Conservation (phyloP, 768 basidiomycete genomes). For the Boletus fagicola region DNA sequence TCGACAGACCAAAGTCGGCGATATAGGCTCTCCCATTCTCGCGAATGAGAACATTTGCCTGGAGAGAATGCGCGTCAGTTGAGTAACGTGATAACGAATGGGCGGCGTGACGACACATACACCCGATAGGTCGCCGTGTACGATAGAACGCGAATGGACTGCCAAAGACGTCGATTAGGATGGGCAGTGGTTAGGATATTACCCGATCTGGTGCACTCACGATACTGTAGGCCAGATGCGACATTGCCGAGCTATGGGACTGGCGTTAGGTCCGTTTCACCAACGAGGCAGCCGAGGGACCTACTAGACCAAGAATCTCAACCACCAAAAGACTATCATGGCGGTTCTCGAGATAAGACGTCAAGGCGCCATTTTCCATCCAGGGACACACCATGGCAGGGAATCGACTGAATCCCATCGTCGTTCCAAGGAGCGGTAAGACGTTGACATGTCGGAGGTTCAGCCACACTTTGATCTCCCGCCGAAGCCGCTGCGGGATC, state of each 20-base stretch:
- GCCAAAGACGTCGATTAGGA: background rate
- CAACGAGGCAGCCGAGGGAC: background rate
- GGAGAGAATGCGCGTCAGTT: background rate
- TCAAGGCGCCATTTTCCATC: no score
- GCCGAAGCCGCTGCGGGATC: no score
- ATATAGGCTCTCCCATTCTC: constrained; percentile 37
- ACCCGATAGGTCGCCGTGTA: constrained; percentile 23
- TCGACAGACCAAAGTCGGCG: no score
- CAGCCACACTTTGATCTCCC: no score
- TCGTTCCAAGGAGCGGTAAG: no score
- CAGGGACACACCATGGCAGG: no score
- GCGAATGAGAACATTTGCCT: constrained; percentile 46
- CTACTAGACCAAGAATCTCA: background rate
- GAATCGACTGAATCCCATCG: no score
- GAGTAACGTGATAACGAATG: background rate
- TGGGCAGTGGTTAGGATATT: no score
- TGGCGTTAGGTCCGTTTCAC: background rate
- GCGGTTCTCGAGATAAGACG: no score
- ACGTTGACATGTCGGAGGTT: no score
- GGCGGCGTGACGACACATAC: constrained; percentile 1
- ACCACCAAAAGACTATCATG: background rate
- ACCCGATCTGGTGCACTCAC: no score
- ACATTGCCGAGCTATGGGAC: constrained; percentile 9
- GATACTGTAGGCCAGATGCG: background rate
- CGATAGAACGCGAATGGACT: constrained; percentile 20